A percentile compares a stretch with the other conserved stretches of the same genome.
phyloP scores from a whole-genome alignment of 1,139 yeast genomes.

The Kodamaea sp. region DNA sequence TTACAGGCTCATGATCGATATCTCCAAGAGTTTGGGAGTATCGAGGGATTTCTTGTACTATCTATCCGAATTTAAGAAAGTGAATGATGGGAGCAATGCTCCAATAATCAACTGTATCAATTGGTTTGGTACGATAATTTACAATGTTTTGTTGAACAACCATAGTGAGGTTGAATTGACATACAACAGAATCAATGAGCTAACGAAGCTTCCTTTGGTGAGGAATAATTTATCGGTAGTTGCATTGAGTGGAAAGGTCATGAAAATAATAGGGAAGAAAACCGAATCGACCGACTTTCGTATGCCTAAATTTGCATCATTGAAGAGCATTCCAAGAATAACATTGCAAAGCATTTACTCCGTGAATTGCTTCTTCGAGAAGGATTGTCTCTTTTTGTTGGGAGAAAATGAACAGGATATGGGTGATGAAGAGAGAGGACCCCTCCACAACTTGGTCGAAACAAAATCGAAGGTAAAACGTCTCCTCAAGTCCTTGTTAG shows the following conservation, averaged over 20 bases:
- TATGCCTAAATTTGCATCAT: not conserved
- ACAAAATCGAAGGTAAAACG: slow-evolving; percentile 1
- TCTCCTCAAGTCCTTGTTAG: slow-evolving; percentile 1
- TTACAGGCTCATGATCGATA: slow-evolving; percentile 36
- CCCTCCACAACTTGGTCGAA: not conserved
- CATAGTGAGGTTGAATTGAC: slow-evolving; percentile 6
- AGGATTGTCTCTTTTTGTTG: not conserved
- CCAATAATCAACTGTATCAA: slow-evolving; percentile 32
- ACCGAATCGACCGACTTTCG: not conserved
- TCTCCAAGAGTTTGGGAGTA: slow-evolving; percentile 48
- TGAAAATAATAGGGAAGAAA: not conserved
- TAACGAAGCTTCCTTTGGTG: slow-evolving; percentile 6
- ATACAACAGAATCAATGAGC: slow-evolving; percentile 2
- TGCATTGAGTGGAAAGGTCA: not conserved
- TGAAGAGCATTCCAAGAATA: not conserved
- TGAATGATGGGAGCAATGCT: slow-evolving; percentile 28
- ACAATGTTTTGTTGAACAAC: slow-evolving; percentile 16
- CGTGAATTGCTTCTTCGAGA: slow-evolving; percentile 1
- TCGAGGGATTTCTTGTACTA: slow-evolving; percentile 56
- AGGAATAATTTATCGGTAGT: slow-evolving; percentile 6
- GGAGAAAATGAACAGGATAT: not conserved
- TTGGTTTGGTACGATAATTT: slow-evolving; percentile 20
- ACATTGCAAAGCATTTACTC: not conserved
- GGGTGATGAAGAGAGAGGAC: not conserved
- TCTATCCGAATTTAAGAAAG: slow-evolving; percentile 45